Evolutionary conservation across 768 basidiomycete species (phyloP).

Genomic region (Amanita molliuscula): DNA sequence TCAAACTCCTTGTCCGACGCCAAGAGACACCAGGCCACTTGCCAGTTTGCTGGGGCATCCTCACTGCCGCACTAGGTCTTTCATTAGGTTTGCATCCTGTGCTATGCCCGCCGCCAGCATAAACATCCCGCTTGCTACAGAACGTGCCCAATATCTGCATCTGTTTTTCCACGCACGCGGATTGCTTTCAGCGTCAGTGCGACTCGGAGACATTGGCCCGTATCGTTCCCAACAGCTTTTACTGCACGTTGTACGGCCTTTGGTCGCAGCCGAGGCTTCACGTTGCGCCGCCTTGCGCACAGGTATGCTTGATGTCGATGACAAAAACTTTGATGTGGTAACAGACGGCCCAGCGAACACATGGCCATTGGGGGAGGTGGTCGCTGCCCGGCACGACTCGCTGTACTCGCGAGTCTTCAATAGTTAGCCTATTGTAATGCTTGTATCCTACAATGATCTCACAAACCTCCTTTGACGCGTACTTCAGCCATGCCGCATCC

Average conservation of each 20-base stretch:
- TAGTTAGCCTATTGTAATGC: constrained; percentile 30
- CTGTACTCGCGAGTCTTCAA: constrained; percentile 98
- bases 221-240: constrained; percentile 87
- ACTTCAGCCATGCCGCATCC: constrained; percentile 58
- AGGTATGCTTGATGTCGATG: constrained; percentile 22
- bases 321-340: constrained; percentile 26
- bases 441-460: constrained; percentile 34
- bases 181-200: constrained; percentile 83
- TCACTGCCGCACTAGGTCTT: constrained; percentile 70
- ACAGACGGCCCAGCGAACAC: constrained; percentile 70
- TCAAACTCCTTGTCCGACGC: constrained; percentile 58
- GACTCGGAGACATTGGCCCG: constrained; percentile 87
- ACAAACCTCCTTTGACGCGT: constrained; percentile 74
- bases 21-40: constrained; percentile 73
- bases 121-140: constrained; percentile 26
- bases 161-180: constrained; percentile 90
- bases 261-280: constrained; percentile 47
- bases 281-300: constrained; percentile 41
- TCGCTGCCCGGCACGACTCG: constrained; percentile 83
- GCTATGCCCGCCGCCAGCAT: constrained; percentile 1
- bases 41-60: constrained; percentile 82
- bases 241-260: constrained; percentile 54
- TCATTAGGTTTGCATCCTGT: constrained; percentile 43
- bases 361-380: constrained; percentile 93
- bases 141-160: constrained; percentile 76